Conservation (phyloP, 176 grass and related monocot genomes). For the Bromus sterilis region DNA sequence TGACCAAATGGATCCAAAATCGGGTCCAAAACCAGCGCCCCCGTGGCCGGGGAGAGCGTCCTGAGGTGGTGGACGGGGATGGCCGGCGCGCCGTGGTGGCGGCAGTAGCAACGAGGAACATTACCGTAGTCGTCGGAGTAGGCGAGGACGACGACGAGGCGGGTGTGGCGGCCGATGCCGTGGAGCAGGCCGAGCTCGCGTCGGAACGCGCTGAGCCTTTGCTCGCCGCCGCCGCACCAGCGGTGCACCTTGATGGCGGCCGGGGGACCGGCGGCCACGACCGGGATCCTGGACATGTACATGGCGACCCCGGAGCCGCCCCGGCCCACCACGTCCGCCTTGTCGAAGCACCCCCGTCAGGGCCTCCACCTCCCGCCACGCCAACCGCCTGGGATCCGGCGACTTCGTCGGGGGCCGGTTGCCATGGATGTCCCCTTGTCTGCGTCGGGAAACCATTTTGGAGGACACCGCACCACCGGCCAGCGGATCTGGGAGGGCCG, state of each 20-base stretch:
- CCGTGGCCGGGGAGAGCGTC: no score
- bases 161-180: slow-evolving; percentile 43
- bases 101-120: background rate
- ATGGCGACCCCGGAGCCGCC: slow-evolving; percentile 84
- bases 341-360: slow-evolving; percentile 58
- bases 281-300: slow-evolving; percentile 35
- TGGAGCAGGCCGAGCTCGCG: slow-evolving; percentile 80
- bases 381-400: slow-evolving; percentile 26
- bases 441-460: no score
- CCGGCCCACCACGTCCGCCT: slow-evolving; percentile 54
- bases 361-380: slow-evolving; percentile 55
- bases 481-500: no score
- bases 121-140: slow-evolving; percentile 77
- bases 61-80: no score
- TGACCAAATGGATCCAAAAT: no score
- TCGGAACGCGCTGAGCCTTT: slow-evolving; percentile 45
- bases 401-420: no score
- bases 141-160: slow-evolving; percentile 59
- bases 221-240: slow-evolving; percentile 57
- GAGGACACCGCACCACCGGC: no score
- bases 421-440: no score
- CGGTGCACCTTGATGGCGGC: slow-evolving; percentile 63
- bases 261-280: background rate
- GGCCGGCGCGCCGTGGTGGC: no score
- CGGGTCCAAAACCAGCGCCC: no score